Evolutionary conservation across 768 basidiomycete species (phyloP), one percentile per base, ranked within the genome.

Genomic region (Amanita rubescens): DNA sequence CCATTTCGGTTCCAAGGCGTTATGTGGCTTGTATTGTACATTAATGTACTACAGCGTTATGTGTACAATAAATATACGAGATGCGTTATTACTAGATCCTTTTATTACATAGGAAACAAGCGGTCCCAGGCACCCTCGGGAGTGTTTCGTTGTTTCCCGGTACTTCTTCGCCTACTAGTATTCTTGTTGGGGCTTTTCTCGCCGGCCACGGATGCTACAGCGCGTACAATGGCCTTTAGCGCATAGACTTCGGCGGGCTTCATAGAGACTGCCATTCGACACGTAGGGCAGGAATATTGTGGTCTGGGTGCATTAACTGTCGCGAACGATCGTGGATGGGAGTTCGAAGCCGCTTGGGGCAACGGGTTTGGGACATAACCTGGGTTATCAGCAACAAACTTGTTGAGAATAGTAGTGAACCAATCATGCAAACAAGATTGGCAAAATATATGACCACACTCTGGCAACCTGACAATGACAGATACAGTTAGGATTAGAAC

Each of bases 371-470:
- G 57, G 48, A 74, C 65, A 59, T 77, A 75, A 8, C 69, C 59
- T 0, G 83, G 83, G 57, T 83, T 63, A 1, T 63, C 57, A 5
- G 67, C 62, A 58, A 78, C 67, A 56, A 85, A 79, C 56, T 77
- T 75, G 0, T 67, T 69, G 47, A 79, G 75, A 0, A 67, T 74
- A 2, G 77, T 76, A 49, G 64, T 62, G 43, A 78, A 76, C 77
- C 77, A 78, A 59, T 81, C 78, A 43, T 73, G 70, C 7, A 89
- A 70, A 58, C 86, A 89, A 5, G 63, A 63, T 56, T 77, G 68
- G 61, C 86, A 90, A 61, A 83, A 87, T 0, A 79, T 77, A 64
- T 90, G 87, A 2, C 87, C 87, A 51, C 87, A 90, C 37, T 74
- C 75, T 5, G 77, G 66, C 19, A 89, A 71, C 5, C 86, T 88